Base-by-base conservation (phyloP, 805 yeast species). In the Dipodascus albidus region DNA sequence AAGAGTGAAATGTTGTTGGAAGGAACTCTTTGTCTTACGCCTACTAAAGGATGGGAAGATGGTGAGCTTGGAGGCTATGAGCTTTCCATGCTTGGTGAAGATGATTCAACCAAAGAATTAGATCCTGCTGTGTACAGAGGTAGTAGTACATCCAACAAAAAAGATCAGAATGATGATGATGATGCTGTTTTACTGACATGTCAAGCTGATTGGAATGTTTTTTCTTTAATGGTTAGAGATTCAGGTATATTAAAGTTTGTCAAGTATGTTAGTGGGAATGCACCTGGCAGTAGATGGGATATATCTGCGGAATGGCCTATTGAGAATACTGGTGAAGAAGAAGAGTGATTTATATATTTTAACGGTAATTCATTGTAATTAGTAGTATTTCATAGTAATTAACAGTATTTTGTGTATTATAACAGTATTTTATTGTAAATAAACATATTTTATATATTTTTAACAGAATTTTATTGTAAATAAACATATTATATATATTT, bases 31-130 rank as follows among this genome's bases (percentile, higher is more conserved):
- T 80, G 82, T 53, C 66, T 93, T 48, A 91, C 98, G 0, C 96
- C 96, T 0, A 76, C 85, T 1, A 70, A 72, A 54, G 87, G 87
- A 42, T 91, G 97, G 96, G 87, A 81, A 50, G 68, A 63, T 20
- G 95, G 95, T n/a, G 96, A 87, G 61, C 70, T 75, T 50, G 99
- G 99, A 38, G 99, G 97, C 1, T 93, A 95, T 68, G 97, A 93
- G 64, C 72, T 95, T 52, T 83, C 91, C 63, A 87, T 93, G 95
- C 72, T 64, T 20, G 66, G 60, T 3, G 69, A 72, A 24, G 78
- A 71, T 11, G 80, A 71, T n/a, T 70, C 67, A 23, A 70, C 62
- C 27, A 38, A 38, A 38, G 69, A 66, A 31, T 88, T 83, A 56
- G 96, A 89, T 64, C 96, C 96, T 8, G 96, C 96, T 0, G 83